Base-by-base conservation (phyloP, 2,329 filamentous ascomycete genomes). In the Apiospora koreana region DNA sequence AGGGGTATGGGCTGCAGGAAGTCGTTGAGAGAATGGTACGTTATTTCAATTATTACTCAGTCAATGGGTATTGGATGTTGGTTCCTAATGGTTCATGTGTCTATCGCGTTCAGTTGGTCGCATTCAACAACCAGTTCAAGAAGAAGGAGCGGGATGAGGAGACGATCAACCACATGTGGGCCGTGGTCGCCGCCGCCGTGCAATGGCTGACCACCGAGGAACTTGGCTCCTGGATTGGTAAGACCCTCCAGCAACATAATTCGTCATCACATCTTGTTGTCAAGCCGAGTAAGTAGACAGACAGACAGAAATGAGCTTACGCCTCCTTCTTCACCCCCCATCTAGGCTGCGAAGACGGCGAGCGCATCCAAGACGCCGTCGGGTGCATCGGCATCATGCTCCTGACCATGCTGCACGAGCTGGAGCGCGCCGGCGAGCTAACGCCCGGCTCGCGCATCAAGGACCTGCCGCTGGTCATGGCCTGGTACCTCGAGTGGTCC, bases 21-120 rank as follows among this genome's bases (percentile, higher is more conserved):
- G 65, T 78, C n/a, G 68, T 79, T 21, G 77, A 80, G 70, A 78
- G 78, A 41, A 70, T 74, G 58, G 75, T 77, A 71, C 71, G 72
- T 50, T 16, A 16, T n/a, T n/a, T n/a, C n/a, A n/a, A n/a, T n/a
- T n/a, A n/a, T n/a, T n/a, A n/a, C n/a, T n/a, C n/a, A n/a, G n/a
- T n/a, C n/a, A n/a, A n/a, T n/a, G n/a, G n/a, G n/a, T n/a, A n/a
- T n/a, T n/a, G n/a, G n/a, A n/a, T n/a, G n/a, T n/a, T n/a, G n/a
- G n/a, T n/a, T n/a, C n/a, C n/a, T n/a, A n/a, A n/a, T n/a, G 21
- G 38, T 16, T 25, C 68, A 14, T 41, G 16, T 35, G 58, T 10
- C 58, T 41, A 58, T 43, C 5, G 16, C 8, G 28, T 43, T n/a
- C 45, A 75, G 72, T 72, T 75, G 42, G 54, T 75, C 42, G 67